These are phyloP conservation scores for Rhizodiscina lignyota DNA, from an alignment of 495 filamentous ascomycete species.

Conservation along the genomic window DNA sequence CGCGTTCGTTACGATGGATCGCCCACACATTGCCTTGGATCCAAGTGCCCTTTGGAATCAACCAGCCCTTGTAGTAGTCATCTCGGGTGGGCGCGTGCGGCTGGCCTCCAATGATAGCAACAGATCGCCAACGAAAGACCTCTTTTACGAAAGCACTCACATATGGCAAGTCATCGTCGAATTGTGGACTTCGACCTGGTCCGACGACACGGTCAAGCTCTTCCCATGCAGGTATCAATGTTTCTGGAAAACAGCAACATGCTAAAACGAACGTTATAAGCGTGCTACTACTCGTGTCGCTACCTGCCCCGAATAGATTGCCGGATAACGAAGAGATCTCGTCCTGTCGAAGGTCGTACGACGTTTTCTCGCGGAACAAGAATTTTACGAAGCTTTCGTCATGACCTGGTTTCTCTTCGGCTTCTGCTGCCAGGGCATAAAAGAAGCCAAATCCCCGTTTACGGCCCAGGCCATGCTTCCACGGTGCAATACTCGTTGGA, in stretches of 20 bases:
- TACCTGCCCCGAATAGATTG: conserved; percentile 15
- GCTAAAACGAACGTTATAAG: conserved; percentile 20
- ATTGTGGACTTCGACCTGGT: conserved; percentile 15
- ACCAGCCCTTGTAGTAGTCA: conserved; percentile 20
- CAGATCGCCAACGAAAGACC: conserved; percentile 20
- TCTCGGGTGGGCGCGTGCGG: conserved; percentile 21
- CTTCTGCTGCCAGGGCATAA: conserved; percentile 26
- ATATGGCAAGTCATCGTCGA: conserved; percentile 18
- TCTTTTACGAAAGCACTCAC: conserved; percentile 21
- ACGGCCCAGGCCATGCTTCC: conserved; percentile 24
- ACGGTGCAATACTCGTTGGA: conserved; percentile 20
- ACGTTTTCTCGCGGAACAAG: conserved; percentile 22
- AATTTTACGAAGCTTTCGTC: conserved; percentile 23
- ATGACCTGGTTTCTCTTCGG: conserved; percentile 16
- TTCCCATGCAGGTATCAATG: conserved; percentile 16
- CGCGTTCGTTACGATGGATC: conserved; percentile 26
- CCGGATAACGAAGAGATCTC: conserved; percentile 25
- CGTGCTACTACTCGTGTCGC: conserved; percentile 15
- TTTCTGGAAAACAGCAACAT: conserved; percentile 19
- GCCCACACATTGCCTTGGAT: conserved; percentile 24
- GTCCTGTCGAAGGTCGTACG: conserved; percentile 20
- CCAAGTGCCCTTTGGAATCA: conserved; percentile 19
- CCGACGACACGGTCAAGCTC: conserved; percentile 21
- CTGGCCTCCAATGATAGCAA: conserved; percentile 22
- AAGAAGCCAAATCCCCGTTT: conserved; percentile 25